These are phyloP conservation scores for Arabidopsis hybrid DNA, from an alignment of 441 rosid species.

Conservation along the genomic window DNA sequence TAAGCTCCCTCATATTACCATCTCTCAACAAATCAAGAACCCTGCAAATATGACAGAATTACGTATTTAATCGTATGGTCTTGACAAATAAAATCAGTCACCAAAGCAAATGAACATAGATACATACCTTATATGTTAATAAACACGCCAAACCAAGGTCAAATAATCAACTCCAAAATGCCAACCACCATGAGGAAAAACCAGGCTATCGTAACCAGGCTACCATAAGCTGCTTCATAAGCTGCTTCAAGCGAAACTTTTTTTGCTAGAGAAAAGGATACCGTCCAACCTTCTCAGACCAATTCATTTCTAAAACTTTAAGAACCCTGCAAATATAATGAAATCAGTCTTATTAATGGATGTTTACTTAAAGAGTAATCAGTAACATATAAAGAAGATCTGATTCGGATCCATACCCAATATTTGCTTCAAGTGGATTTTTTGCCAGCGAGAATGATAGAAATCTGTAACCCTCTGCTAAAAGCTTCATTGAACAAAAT, in stretches of 20 bases:
- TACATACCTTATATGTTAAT: conserved; percentile 26
- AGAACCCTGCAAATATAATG: conserved; percentile 23
- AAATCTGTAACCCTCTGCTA: conserved; percentile 70
- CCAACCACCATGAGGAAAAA: conserved; percentile 17
- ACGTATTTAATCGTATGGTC: conserved; percentile 1
- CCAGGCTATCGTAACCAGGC: not conserved
- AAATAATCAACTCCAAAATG: conserved; percentile 24
- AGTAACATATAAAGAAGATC: conserved; percentile 20
- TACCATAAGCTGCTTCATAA: not conserved
- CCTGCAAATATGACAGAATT: conserved; percentile 25
- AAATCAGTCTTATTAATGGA: not conserved
- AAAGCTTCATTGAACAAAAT: conserved; percentile 76
- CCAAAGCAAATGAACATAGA: conserved; percentile 8
- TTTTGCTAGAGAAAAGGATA: not conserved
- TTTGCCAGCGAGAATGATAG: conserved; percentile 65
- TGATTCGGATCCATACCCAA: conserved; percentile 10
- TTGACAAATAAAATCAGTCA: conserved; percentile 6
- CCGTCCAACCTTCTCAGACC: conserved; percentile 8
- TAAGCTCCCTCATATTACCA: conserved; percentile 5
- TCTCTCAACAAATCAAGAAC: conserved; percentile 15
- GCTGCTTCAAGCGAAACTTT: not conserved
- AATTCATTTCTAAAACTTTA: conserved; percentile 5
- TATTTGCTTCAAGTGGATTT: conserved; percentile 46
- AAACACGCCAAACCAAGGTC: conserved; percentile 20
- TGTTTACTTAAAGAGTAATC: not conserved